Conservation (phyloP, 2,329 filamentous ascomycete species). For the Coniosporium tulheliwenetii region DNA sequence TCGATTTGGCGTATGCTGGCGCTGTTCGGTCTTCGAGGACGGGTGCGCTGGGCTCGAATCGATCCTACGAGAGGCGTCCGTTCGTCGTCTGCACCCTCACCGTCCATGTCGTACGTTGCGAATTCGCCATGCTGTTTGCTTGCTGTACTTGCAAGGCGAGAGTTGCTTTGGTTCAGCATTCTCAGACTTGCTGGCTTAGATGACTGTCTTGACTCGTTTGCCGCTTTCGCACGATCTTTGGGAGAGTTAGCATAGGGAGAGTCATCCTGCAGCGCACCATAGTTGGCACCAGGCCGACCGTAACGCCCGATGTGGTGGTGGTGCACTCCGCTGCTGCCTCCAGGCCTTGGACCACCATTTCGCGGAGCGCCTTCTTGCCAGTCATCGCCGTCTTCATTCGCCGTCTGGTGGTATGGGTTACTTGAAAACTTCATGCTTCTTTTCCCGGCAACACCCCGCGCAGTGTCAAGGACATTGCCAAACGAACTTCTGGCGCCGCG, state of each 20-base stretch:
- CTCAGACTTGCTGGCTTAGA: constrained; percentile 53
- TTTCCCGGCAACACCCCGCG: constrained; percentile 53
- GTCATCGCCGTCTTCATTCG: constrained; percentile 28
- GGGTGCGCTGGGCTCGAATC: constrained; percentile 42
- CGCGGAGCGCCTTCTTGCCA: constrained; percentile 26
- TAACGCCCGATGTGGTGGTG: constrained; percentile 72
- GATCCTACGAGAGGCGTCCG: constrained; percentile 63
- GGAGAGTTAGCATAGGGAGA: too few relatives aligned
- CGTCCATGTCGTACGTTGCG: constrained; percentile 66
- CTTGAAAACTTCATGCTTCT: constrained; percentile 96
- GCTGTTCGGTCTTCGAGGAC: constrained; percentile 35
- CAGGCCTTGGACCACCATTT: constrained; percentile 9
- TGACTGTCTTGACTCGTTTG: constrained; percentile 43
- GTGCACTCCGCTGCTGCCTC: constrained; percentile 53
- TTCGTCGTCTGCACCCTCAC: constrained; percentile 66
- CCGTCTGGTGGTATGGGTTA: constrained; percentile 51
- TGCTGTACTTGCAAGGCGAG: constrained; percentile 24
- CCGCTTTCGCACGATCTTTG: constrained; percentile 9
- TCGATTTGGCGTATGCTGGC: constrained; percentile 55
- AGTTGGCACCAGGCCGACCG: constrained; percentile 48
- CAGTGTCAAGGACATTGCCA: constrained; percentile 48
- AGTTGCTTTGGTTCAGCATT: constrained; percentile 34
- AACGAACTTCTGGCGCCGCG: constrained; percentile 44
- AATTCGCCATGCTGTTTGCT: constrained; percentile 44
- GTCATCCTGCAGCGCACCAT: constrained; percentile 5